A percentile compares a stretch with the other conserved stretches of the same genome.
These are phyloP conservation scores for Veloboletus limbatus DNA, from an alignment of 1,284 basidiomycete genomes.

Conservation along the genomic window DNA sequence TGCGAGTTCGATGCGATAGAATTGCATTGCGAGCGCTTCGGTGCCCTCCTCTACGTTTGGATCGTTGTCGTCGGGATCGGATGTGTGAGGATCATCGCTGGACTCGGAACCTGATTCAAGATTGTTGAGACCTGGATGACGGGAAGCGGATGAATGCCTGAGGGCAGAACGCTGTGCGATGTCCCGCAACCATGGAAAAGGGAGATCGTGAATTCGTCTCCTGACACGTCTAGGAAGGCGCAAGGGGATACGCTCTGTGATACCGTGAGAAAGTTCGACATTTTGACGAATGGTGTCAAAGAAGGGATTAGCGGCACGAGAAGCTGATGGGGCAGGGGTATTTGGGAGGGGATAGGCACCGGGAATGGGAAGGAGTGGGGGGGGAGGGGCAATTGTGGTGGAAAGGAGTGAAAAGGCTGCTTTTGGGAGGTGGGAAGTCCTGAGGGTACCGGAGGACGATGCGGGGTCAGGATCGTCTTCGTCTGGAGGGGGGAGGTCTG, in stretches of 20 bases:
- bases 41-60: constrained; percentile 61
- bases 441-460: constrained; percentile 39
- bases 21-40: constrained; percentile 83
- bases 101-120: constrained; percentile 44
- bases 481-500: constrained; percentile 43
- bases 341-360: constrained; percentile 18
- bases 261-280: constrained; percentile 82
- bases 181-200: constrained; percentile 77
- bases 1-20: constrained; percentile 86
- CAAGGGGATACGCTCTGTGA: constrained; percentile 80
- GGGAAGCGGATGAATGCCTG: constrained; percentile 46
- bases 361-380: constrained; percentile 9
- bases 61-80: constrained; percentile 37
- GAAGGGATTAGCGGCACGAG: constrained; percentile 66
- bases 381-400: constrained; percentile 37
- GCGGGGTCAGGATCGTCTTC: constrained; percentile 45
- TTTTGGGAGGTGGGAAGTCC: constrained; percentile 60
- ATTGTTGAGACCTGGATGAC: constrained; percentile 66
- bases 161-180: constrained; percentile 57
- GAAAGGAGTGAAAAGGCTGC: constrained; percentile 61
- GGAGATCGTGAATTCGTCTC: constrained; percentile 69
- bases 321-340: constrained; percentile 19
- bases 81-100: constrained; percentile 34
- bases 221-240: constrained; percentile 63
- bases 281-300: constrained; percentile 97